Base-by-base conservation (phyloP, 2,329 filamentous ascomycete genomes). In the Verticillium klebahnii region DNA sequence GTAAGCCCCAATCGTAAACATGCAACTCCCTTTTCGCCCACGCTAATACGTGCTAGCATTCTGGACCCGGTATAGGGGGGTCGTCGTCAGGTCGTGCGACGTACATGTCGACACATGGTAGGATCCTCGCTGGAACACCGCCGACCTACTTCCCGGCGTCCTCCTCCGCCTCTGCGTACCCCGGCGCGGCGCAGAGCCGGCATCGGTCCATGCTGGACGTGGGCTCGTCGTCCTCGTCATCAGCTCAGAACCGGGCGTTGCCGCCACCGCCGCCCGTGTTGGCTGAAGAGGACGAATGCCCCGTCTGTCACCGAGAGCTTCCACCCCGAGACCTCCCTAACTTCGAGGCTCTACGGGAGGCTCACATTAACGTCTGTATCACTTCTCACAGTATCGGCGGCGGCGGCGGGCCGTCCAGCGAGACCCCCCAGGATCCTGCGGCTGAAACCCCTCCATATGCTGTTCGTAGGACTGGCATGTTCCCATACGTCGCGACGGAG, bases 201-300 rank as follows among this genome's bases (percentile, higher is more conserved):
- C 71, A 69, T 62, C 72, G 69, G n/a, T 71, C 73, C 6, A 67
- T 72, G 57, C 64, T 72, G 17, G 70, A 76, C n/a, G 69, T 71
- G 9, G 71, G 72, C 11, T 66, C 68, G 6, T 66, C 74, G 2
- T 75, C 72, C 3, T 69, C 74, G 11, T 74, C 78, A 3, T 76
- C 77, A 2, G 73, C 75, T 4, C 69, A 72, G 19, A 77, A 73
- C 45, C 77, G 75, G 29, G 76, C 73, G 32, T 69, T 75, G 40
- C 78, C 76, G 1, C 78, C 76, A 2, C 78, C 76, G 4, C 79
- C 78, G 12, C 80, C 77, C 1, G 84, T 82, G 61, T 80, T 84
- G 68, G 79, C 81, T 6, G 91, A 93, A 71, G 90, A 93, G 70
- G 90, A 93, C 70, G 89, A 92, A 68, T 94, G 91, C 64, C 90